Evolutionary conservation across 164 flowering plant genomes (phyloP).

Genomic region (Amborella trichopoda): DNA sequence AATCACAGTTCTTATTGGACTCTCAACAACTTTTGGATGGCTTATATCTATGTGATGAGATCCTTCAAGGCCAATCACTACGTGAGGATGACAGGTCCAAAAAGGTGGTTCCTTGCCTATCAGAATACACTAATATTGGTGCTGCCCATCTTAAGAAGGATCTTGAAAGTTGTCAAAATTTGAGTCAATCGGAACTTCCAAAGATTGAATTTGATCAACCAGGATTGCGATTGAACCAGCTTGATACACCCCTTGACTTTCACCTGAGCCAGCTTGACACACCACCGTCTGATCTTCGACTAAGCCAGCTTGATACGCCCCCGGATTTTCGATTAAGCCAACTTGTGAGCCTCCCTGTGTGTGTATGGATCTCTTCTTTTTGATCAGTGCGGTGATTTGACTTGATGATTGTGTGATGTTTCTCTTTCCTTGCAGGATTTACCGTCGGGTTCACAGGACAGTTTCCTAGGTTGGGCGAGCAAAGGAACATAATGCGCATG

Average conservation of each 20-base stretch:
- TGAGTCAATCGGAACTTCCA: slow-evolving; percentile 41
- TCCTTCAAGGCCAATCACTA: slow-evolving; percentile 73
- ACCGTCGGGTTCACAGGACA: slow-evolving; percentile 68
- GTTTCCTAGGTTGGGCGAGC: slow-evolving; percentile 49
- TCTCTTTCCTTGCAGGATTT: slow-evolving; percentile 60
- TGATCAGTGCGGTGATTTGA: too few relatives aligned
- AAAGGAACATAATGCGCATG: too few relatives aligned
- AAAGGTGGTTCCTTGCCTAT: slow-evolving; percentile 24
- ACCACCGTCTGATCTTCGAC: too few relatives aligned
- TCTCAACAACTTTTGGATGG: slow-evolving; percentile 89
- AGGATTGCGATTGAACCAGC: slow-evolving; percentile 85
- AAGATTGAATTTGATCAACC: slow-evolving; percentile 63
- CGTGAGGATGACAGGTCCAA: slow-evolving; percentile 24
- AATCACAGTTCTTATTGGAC: slow-evolving; percentile 54
- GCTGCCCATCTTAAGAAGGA: slow-evolving; percentile 61
- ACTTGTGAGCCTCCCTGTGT: too few relatives aligned
- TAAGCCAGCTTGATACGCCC: too few relatives aligned
- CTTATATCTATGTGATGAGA: slow-evolving; percentile 63
- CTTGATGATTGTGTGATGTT: neutral
- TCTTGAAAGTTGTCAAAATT: slow-evolving; percentile 58
- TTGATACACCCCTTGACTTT: too few relatives aligned
- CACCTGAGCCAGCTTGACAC: too few relatives aligned
- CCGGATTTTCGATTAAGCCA: too few relatives aligned
- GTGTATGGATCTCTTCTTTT: too few relatives aligned
- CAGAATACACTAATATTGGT: slow-evolving; percentile 68